Percentiles rank a stretch among this genome's conserved stretches.
These are phyloP conservation scores for Schizochytrium sp. DNA, from an alignment of 108 stramenopile species.

Conservation along the genomic window DNA sequence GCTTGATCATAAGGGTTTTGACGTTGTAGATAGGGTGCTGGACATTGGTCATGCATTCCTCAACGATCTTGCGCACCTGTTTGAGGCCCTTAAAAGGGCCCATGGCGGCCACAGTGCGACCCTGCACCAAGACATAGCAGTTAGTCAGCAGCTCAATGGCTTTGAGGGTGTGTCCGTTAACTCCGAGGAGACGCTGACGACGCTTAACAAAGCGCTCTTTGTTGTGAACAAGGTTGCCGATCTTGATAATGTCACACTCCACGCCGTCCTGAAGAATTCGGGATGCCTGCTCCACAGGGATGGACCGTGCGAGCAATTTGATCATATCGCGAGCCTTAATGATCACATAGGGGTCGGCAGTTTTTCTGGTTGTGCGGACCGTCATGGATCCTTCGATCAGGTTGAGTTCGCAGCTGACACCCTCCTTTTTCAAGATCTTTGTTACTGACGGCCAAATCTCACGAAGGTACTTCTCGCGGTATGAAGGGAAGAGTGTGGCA, in stretches of 20 bases:
- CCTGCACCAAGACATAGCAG: constrained; percentile 98
- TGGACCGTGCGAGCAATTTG: constrained; percentile 91
- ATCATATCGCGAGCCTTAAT: constrained; percentile 96
- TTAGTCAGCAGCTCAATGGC: constrained; percentile 96
- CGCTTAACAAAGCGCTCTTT: constrained; percentile 99
- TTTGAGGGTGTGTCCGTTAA: constrained; percentile 96
- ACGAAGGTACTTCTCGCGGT: constrained; percentile 96
- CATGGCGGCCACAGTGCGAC: constrained; percentile 94
- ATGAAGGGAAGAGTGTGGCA: constrained; percentile 98
- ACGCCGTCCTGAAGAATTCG: constrained; percentile 94
- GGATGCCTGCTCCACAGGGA: constrained; percentile 91
- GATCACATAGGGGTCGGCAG: constrained; percentile 94
- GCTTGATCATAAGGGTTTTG: constrained; percentile 98
- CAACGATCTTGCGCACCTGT: constrained; percentile 90
- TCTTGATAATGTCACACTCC: constrained; percentile 97
- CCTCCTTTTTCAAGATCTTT: constrained; percentile 84
- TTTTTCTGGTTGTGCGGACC: constrained; percentile 93
- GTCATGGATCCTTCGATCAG: constrained; percentile 99
- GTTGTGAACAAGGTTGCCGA: constrained; percentile 96
- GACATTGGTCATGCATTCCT: constrained; percentile 98
- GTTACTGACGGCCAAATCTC: constrained; percentile 98
- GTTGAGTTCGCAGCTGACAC: constrained; percentile 78
- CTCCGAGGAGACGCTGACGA: constrained; percentile 93
- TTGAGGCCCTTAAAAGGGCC: constrained; percentile 88
- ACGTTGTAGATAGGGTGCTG: constrained; percentile 98